Evolutionary conservation across 768 basidiomycete species (phyloP).

Genomic region (Multifurca ochricompacta): DNA sequence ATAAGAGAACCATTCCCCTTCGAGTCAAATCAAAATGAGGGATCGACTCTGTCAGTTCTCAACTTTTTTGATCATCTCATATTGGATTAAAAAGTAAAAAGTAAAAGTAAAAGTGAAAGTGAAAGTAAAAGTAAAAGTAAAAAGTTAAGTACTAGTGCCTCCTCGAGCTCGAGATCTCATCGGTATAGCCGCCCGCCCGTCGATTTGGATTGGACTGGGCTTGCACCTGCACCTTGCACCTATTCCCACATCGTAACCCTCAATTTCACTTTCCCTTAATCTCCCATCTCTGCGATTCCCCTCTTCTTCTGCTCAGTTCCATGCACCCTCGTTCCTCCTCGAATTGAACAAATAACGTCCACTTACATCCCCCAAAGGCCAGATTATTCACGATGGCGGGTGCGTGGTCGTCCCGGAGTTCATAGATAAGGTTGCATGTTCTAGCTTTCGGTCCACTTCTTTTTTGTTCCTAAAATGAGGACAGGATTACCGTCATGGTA

Average conservation of each 20-base stretch:
- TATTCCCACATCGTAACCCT: constrained; percentile 2
- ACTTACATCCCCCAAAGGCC: not conserved
- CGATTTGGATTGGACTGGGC: not conserved
- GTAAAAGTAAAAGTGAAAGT: too few species aligned
- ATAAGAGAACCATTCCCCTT: too few species aligned
- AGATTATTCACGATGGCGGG: not conserved
- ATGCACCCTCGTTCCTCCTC: constrained; percentile 16
- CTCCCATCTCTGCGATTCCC: not conserved
- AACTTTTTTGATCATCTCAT: too few species aligned
- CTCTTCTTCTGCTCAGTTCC: not conserved
- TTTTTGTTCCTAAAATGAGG: not conserved
- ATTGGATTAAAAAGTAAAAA: too few species aligned
- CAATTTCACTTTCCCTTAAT: constrained; percentile 2
- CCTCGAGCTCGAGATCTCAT: too few species aligned
- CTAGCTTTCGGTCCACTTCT: constrained; percentile 3
- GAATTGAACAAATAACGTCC: not conserved
- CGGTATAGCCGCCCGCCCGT: too few species aligned
- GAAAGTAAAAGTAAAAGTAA: too few species aligned
- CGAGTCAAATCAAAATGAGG: too few species aligned
- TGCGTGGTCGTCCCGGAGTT: not conserved
- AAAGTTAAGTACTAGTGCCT: too few species aligned
- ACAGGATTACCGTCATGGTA: constrained; percentile 3
- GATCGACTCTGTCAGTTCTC: too few species aligned
- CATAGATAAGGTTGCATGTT: not conserved
- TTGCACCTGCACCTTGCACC: not conserved